Evolutionary conservation across 257 asterid genomes (phyloP).

Genomic region (Voacanga thouarsii): DNA sequence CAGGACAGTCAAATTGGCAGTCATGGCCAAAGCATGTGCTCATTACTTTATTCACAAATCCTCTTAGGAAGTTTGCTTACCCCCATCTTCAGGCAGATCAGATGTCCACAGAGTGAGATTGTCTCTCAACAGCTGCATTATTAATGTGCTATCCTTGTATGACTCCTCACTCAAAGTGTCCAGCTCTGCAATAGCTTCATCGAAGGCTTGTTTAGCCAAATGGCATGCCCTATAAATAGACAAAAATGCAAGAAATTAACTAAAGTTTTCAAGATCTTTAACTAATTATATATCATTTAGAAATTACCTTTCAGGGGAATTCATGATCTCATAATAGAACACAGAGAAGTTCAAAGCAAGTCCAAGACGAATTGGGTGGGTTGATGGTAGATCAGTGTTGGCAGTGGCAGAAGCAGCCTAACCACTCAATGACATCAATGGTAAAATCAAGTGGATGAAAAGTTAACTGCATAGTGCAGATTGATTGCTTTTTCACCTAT

Average conservation of each 20-base stretch:
- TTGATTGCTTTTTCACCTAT: not conserved
- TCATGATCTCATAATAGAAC: constrained; percentile 83
- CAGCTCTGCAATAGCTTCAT: constrained; percentile 86
- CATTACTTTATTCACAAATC: not conserved
- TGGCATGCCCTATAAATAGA: constrained; percentile 72
- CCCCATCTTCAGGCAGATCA: constrained; percentile 93
- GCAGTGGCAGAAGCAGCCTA: constrained; percentile 73
- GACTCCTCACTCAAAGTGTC: constrained; percentile 94
- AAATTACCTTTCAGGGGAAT: constrained; percentile 77
- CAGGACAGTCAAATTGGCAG: not conserved
- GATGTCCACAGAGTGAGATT: constrained; percentile 96
- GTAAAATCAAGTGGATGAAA: constrained; percentile 4
- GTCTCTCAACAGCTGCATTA: constrained; percentile 94
- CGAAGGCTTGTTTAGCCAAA: constrained; percentile 94
- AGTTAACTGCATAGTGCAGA: not conserved
- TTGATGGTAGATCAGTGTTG: constrained; percentile 72
- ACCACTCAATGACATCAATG: constrained; percentile 12
- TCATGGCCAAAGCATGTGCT: not conserved
- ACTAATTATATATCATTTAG: not conserved
- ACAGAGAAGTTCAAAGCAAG: constrained; percentile 91
- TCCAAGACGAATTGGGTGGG: constrained; percentile 93
- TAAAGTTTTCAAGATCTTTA: not conserved
- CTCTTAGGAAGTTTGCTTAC: constrained; percentile 23
- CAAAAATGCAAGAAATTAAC: not conserved
- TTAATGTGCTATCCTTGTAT: constrained; percentile 90